Base-by-base conservation (phyloP, 129 eudicot species). In the Oenanthe sinensis region DNA sequence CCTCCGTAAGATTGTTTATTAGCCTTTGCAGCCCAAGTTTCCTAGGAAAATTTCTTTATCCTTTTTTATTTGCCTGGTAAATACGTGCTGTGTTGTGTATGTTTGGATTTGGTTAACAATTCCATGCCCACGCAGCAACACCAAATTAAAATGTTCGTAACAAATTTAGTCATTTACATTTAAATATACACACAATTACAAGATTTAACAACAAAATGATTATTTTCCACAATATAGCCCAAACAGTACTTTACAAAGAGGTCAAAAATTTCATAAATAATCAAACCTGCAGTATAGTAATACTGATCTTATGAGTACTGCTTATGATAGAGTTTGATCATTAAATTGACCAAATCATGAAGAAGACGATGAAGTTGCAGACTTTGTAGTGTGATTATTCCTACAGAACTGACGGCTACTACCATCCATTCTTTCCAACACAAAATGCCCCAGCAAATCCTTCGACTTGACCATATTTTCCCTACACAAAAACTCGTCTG, bases 401-500 rank as follows among this genome's bases (percentile, higher is more conserved):
- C 77, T 81, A 70, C 98, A 93, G 85, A 88, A 93, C 67, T 89
- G 96, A 69, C 74, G 28, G 36, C 86, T 46, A 20, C 79, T 82
- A 0, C 75, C 85, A 48, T 82, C 93, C 94, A 87, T 90, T 78
- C 89, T 89, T 77, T 88, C 99, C 85, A 96, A 49, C 70, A 92
- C 93, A 84, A 88, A 96, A 83, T 96, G 97, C 50, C 87, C 99
- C 79, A 96, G 48, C 90, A 80, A 83, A 54, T 87, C 97, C 77
- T 86, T 92, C 6, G 91, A 85, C 81, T 90, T 91, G 15, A 96
- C 91, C 96, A 96, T 78, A 81, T 96, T 96, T 78, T 96, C 99
- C 75, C 89, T 87, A 28, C 99, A 96, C 81, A 96, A 80, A 82
- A 92, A 96, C 88, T 96, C 99, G 60, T 92, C 99, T 71, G 97